A percentile compares a stretch with the other conserved stretches of the same genome.
phyloP scores from a whole-genome alignment of 2,329 filamentous ascomycete genomes.

The Penicillium brevicompactum region DNA sequence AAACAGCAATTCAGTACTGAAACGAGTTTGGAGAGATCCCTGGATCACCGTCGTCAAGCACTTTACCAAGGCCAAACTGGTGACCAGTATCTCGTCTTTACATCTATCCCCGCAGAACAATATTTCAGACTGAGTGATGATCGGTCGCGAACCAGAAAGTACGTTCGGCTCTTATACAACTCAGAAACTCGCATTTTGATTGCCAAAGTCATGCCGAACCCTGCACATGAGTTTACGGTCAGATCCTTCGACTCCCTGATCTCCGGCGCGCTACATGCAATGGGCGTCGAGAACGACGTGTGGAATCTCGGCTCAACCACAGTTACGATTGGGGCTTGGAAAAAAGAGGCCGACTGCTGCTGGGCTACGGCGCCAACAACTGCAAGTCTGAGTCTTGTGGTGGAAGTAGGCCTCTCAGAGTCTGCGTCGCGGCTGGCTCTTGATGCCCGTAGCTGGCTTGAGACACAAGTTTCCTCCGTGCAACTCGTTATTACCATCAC shows the following conservation, averaged over 20 bases:
- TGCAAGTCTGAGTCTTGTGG: conserved; percentile 19
- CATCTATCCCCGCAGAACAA: conserved; percentile 15
- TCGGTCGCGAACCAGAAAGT: conserved; percentile 20
- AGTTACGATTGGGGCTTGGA: conserved; percentile 16
- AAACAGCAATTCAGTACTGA: neutral
- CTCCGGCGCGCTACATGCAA: conserved; percentile 3
- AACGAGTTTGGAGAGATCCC: conserved; percentile 13
- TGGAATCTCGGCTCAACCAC: conserved; percentile 16
- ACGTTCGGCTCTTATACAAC: conserved; percentile 17
- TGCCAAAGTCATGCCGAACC: conserved; percentile 17
- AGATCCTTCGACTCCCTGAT: conserved; percentile 13
- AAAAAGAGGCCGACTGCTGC: conserved; percentile 24
- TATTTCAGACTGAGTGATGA: conserved; percentile 20
- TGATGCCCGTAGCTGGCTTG: conserved; percentile 21
- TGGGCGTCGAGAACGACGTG: neutral
- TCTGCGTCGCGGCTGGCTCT: conserved; percentile 20
- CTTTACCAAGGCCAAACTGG: conserved; percentile 20
- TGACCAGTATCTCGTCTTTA: conserved; percentile 22
- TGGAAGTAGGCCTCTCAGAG: conserved; percentile 22
- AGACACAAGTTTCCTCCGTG: conserved; percentile 15
- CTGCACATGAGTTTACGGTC: conserved; percentile 17
- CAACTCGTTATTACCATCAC: conserved; percentile 20
- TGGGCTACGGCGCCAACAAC: conserved; percentile 18
- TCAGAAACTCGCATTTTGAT: conserved; percentile 20
- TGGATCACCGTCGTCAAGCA: conserved; percentile 13